Evolutionary conservation across 2,329 filamentous ascomycete species (phyloP).

Genomic region (Scytalidium sp.): DNA sequence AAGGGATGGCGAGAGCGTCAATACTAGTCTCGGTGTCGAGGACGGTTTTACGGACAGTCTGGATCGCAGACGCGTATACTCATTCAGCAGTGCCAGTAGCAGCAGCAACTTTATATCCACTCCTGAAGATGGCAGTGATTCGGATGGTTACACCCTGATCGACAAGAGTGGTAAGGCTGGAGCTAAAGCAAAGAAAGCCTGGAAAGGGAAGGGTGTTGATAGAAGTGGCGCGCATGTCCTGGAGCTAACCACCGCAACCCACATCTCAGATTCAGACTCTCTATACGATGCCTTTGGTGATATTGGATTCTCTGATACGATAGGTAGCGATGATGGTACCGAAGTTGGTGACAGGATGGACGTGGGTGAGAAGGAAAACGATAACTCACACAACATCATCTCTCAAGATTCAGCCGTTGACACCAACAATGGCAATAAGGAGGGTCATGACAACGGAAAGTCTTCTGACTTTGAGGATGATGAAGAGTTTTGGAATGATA

Average conservation of each 20-base stretch:
- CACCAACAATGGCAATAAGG: neutral
- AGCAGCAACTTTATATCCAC: neutral
- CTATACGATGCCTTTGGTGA: neutral
- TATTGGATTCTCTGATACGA: neutral
- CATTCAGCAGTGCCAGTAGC: neutral
- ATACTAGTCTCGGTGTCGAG: constrained; percentile 14
- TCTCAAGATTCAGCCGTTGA: neutral
- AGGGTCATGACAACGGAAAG: neutral
- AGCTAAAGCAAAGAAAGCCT: neutral
- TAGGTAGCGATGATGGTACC: neutral
- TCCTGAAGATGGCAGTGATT: neutral
- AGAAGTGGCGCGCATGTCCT: neutral
- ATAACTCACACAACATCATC: neutral
- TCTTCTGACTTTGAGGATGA: neutral
- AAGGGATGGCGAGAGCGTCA: neutral
- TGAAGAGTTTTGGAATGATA: neutral
- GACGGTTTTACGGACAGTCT: constrained; percentile 12
- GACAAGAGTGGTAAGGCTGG: neutral
- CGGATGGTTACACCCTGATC: neutral
- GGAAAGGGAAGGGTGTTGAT: neutral
- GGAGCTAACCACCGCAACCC: neutral
- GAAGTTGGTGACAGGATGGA: neutral
- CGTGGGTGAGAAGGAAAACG: neutral
- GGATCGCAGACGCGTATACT: constrained; percentile 7
- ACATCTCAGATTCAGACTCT: neutral